phyloP scores from a whole-genome alignment of 2,329 filamentous ascomycete species.

The Aspergillus fijiensis region DNA sequence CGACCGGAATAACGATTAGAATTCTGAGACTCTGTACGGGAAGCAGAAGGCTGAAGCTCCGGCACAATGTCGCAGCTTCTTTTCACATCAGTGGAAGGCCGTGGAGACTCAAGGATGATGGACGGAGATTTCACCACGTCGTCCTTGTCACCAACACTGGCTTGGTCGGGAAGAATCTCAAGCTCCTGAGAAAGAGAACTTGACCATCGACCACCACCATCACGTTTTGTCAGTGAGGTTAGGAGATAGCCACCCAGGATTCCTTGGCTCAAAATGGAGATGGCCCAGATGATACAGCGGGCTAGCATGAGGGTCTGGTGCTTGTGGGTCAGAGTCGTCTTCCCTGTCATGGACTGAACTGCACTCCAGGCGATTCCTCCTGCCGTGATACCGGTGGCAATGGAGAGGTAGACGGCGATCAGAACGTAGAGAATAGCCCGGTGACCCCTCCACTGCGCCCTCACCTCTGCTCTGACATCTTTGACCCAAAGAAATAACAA shows the following conservation, averaged over 20 bases:
- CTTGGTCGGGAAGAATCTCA: constrained; percentile 18
- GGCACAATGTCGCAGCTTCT: constrained; percentile 13
- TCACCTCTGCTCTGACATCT: constrained; percentile 16
- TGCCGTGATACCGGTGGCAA: constrained; percentile 28
- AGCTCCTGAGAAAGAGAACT: constrained; percentile 26
- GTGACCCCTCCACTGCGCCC: constrained; percentile 19
- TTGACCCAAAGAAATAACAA: constrained; percentile 23
- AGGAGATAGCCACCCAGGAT: constrained; percentile 33
- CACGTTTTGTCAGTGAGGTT: constrained; percentile 15
- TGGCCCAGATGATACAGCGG: constrained; percentile 38
- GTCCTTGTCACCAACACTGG: constrained; percentile 9
- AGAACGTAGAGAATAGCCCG: constrained; percentile 19
- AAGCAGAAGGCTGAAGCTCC: constrained; percentile 22
- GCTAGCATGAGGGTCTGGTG: constrained; percentile 29
- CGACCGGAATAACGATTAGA: constrained; percentile 34
- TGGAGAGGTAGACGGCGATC: constrained; percentile 26
- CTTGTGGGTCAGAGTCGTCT: not conserved
- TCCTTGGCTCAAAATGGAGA: constrained; percentile 34
- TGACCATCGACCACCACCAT: constrained; percentile 22
- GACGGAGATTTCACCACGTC: constrained; percentile 10
- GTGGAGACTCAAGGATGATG: constrained; percentile 14
- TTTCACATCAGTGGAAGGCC: constrained; percentile 15
- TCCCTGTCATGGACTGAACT: constrained; percentile 12
- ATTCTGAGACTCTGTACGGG: constrained; percentile 27
- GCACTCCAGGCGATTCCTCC: constrained; percentile 29